Conservation (phyloP, 2,329 filamentous ascomycete species). For the Paraphoma chrysanthemicola region DNA sequence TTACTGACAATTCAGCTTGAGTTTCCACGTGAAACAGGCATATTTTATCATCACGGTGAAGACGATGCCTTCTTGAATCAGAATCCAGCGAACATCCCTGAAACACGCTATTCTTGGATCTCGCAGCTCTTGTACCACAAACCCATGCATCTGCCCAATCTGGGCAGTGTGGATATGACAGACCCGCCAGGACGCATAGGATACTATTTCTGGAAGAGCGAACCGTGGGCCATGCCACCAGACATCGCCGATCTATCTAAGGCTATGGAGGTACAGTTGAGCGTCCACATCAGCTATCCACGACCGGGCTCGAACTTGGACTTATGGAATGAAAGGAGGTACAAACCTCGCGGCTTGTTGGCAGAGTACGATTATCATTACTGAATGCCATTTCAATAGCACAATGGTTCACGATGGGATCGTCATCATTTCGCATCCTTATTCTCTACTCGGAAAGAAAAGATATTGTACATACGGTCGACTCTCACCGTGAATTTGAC, state of each 20-base stretch:
- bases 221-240: neutral
- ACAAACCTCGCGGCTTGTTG: no score
- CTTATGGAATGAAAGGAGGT: neutral
- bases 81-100: neutral
- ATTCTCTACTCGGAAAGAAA: no score
- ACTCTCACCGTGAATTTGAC: no score
- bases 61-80: neutral
- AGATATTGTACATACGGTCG: no score
- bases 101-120: neutral
- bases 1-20: neutral
- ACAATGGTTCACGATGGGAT: no score
- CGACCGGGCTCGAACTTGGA: neutral
- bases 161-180: neutral
- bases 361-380: no score
- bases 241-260: neutral
- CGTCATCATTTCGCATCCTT: no score
- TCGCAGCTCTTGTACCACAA: neutral
- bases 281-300: neutral
- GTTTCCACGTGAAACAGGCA: neutral
- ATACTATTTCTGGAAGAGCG: neutral
- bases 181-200: neutral
- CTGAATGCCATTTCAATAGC: no score
- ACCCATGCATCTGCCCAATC: neutral
- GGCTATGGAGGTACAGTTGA: neutral
- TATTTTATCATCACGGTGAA: neutral